Evolutionary conservation across 2,329 filamentous ascomycete genomes (phyloP), one percentile per base, ranked within the genome.

Genomic region (Penicillium sp.): DNA sequence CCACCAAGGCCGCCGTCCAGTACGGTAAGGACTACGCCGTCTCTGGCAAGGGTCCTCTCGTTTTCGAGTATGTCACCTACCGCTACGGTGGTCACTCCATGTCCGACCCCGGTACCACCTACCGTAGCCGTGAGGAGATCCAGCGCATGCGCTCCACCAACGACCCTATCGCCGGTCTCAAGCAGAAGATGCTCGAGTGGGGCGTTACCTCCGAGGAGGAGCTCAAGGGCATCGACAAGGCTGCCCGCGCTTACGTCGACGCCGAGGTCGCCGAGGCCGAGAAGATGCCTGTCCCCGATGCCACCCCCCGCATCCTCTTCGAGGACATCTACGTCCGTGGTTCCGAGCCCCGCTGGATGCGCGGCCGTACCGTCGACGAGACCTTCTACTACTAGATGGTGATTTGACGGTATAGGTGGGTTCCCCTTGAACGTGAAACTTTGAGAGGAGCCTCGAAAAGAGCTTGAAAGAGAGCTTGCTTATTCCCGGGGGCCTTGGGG

Each of bases 81-180:
- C 88, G 95, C 74, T 99, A 99, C 79, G 95, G 95, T 77, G 95
- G 95, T 69, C 95, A 99, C 89, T 97, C 92, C 82, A 99, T 99
- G 95, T 98, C 94, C 75, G 95, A 99, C 80, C 95, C 95, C 60
- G 95, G 95, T 78, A 99, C 95, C 79, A 98, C 95, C 72, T 99
- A 99, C 89, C 90, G 93, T 79, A 97, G 94, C 70, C 92, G 95
- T 81, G 95, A 99, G 84, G 95, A 99, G 83, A 96, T 99, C 75
- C 94, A 97, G 85, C 93, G 94, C 79, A 99, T 99, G 95, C 91
- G 95, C 74, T 96, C 90, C 71, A 99, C 95, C 81, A 91, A 98
- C 82, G 95, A 99, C 82, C 92, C 95, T 69, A 99, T 99, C 75
- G 92, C 93, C 72, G 95, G 95, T 60, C 87, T 99, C 70, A 98